Conservation (phyloP, 2,329 filamentous ascomycete species). For the Cladophialophora exuberans region DNA sequence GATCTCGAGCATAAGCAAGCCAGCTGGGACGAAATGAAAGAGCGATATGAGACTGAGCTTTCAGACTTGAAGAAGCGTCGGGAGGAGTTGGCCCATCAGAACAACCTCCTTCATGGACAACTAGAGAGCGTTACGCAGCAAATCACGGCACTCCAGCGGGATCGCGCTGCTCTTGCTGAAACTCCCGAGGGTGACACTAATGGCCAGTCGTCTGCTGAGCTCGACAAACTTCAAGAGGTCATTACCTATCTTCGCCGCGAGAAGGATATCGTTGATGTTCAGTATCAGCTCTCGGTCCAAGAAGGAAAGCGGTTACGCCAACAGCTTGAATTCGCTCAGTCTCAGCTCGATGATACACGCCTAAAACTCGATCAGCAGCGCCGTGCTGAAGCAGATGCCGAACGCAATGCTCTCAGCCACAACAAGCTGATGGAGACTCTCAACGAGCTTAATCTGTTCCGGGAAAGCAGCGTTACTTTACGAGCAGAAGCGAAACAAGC, state of each 20-base stretch:
- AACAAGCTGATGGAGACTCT: conserved; percentile 92
- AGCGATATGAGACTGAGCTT: conserved; percentile 82
- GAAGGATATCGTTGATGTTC: conserved; percentile 98
- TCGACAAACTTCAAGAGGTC: conserved; percentile 83
- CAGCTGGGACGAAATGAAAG: conserved; percentile 83
- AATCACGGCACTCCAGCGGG: conserved; percentile 77
- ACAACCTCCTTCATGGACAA: conserved; percentile 86
- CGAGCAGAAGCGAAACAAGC: conserved; percentile 83
- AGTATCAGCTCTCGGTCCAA: conserved; percentile 84
- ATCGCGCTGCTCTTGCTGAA: conserved; percentile 63
- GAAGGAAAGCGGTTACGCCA: conserved; percentile 88
- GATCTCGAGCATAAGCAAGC: conserved; percentile 78
- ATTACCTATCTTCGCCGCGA: conserved; percentile 90
- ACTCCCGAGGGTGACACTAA: conserved; percentile 49
- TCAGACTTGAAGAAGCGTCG: conserved; percentile 75
- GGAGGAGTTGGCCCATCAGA: conserved; percentile 85
- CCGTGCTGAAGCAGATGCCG: conserved; percentile 71
- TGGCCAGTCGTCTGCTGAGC: conserved; percentile 57
- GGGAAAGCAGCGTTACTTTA: conserved; percentile 89
- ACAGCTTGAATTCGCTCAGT: conserved; percentile 83
- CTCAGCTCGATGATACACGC: conserved; percentile 84
- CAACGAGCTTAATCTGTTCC: conserved; percentile 92
- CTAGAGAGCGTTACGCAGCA: conserved; percentile 81
- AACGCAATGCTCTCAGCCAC: conserved; percentile 75
- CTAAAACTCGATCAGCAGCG: conserved; percentile 91